These are phyloP conservation scores for Fusarium ramigenum DNA, from an alignment of 2,329 filamentous ascomycete species.

Conservation along the genomic window DNA sequence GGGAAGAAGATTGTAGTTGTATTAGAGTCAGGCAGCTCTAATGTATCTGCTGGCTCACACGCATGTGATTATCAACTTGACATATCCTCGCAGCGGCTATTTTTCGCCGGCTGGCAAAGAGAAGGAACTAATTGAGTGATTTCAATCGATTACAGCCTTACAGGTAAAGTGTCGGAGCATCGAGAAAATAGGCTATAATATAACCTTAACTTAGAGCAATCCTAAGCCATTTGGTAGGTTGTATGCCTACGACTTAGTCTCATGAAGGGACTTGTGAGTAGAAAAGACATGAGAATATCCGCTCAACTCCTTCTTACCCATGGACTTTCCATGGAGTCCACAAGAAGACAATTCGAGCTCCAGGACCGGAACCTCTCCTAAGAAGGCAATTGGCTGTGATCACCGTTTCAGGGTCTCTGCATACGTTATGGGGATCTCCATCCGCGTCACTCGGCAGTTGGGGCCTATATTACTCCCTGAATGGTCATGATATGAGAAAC, in stretches of 20 bases:
- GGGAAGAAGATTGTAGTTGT: neutral
- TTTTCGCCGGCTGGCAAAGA: neutral
- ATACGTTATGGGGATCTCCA: neutral
- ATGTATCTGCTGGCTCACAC: no score
- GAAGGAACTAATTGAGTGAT: neutral
- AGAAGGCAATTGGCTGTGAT: rapidly evolving
- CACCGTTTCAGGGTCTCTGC: neutral
- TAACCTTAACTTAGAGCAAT: neutral
- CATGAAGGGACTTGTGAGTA: rapidly evolving
- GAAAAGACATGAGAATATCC: rapidly evolving
- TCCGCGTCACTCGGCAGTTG: no score
- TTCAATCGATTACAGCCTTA: no score
- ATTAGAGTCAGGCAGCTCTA: rapidly evolving
- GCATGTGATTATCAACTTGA: neutral
- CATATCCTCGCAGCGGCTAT: neutral
- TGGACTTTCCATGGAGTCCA: no score
- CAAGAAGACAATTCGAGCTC: rapidly evolving
- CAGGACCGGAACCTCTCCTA: rapidly evolving
- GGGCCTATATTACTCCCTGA: rapidly evolving
- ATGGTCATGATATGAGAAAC: rapidly evolving
- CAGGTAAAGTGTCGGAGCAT: neutral
- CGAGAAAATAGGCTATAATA: neutral
- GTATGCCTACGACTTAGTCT: rapidly evolving
- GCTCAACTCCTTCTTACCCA: rapidly evolving
- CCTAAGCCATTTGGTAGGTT: rapidly evolving